phyloP scores from a whole-genome alignment of 1,284 basidiomycete genomes.

The Schizophyllum amplum region DNA sequence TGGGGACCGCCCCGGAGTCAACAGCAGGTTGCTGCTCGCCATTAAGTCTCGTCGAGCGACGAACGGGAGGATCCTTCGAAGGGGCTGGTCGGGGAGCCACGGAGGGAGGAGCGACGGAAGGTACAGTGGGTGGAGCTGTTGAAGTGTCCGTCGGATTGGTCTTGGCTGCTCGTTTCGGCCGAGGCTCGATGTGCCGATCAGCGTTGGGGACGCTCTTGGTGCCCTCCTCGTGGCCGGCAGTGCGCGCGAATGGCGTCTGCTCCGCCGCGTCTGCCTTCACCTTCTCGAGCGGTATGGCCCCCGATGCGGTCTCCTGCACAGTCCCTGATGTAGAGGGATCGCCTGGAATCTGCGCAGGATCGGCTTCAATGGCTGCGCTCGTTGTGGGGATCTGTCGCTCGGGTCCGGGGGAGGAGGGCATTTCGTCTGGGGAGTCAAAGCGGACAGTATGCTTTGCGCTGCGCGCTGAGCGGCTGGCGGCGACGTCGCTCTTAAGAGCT shows the following conservation, averaged over 20 bases:
- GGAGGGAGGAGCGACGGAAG: no score
- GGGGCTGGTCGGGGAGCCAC: no score
- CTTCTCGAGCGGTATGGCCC: no score
- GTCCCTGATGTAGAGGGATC: no score
- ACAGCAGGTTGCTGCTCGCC: neutral
- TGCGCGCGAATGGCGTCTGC: neutral
- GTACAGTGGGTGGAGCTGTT: neutral
- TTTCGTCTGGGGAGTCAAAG: no score
- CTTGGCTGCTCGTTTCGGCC: neutral
- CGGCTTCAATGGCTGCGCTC: no score
- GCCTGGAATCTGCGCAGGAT: no score
- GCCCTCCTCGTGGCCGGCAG: no score
- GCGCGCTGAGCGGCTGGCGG: neutral
- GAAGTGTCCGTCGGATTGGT: neutral
- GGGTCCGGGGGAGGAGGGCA: no score
- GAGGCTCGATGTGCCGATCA: neutral
- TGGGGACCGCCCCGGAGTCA: neutral
- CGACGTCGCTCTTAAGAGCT: neutral
- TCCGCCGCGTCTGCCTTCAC: no score
- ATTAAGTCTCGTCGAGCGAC: neutral
- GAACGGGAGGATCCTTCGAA: neutral
- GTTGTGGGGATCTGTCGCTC: no score
- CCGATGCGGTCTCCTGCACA: no score
- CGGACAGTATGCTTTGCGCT: neutral
- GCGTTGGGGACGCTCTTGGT: neutral